phyloP scores from a whole-genome alignment of 1,284 basidiomycete species.

The Cryptococcus wingfieldii region DNA sequence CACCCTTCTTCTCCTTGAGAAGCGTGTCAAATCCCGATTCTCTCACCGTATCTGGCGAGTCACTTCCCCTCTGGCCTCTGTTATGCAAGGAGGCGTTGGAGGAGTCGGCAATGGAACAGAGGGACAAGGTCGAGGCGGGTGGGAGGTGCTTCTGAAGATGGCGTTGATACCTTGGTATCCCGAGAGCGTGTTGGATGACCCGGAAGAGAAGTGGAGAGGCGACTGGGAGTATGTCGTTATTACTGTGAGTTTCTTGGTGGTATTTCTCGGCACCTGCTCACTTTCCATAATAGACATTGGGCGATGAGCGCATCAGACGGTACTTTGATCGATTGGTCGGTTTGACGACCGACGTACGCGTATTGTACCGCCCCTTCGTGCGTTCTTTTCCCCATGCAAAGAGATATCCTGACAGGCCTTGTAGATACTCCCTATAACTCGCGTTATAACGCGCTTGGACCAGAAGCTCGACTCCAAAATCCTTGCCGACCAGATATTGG shows the following conservation, averaged over 20 bases:
- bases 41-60: slow-evolving; percentile 82
- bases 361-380: slow-evolving; percentile 65
- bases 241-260: slow-evolving; percentile 33
- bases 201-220: slow-evolving; percentile 33
- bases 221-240: slow-evolving; percentile 54
- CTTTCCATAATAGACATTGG: slow-evolving; percentile 13
- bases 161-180: not conserved
- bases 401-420: not conserved
- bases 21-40: slow-evolving; percentile 91
- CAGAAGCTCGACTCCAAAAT: slow-evolving; percentile 11
- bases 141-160: not conserved
- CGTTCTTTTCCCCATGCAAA: slow-evolving; percentile 22
- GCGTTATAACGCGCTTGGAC: slow-evolving; percentile 31
- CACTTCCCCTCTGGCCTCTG: slow-evolving; percentile 54
- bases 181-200: slow-evolving; percentile 47
- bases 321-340: slow-evolving; percentile 57
- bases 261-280: slow-evolving; percentile 53
- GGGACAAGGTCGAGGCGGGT: not conserved
- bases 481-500: slow-evolving; percentile 17
- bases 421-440: slow-evolving; percentile 32
- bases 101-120: not conserved
- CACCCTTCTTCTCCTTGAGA: slow-evolving; percentile 83
- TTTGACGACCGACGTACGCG: slow-evolving; percentile 63
- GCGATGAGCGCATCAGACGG: slow-evolving; percentile 27
- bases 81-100: not conserved